Base-by-base conservation (phyloP, 2,329 filamentous ascomycete species). In the Harringtonia lauricola region DNA sequence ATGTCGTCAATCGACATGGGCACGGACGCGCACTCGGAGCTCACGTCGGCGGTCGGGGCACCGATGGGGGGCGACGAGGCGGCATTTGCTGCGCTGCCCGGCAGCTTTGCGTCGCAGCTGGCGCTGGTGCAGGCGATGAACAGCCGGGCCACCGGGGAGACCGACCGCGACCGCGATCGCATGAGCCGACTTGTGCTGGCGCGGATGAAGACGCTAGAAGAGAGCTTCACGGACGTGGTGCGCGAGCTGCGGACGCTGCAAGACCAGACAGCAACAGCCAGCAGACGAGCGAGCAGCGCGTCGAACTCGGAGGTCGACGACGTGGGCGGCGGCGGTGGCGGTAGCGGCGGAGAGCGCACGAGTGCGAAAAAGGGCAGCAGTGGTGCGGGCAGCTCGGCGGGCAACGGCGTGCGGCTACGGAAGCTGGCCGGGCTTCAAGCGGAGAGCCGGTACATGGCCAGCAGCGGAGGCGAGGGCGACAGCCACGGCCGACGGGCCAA, bases 131-230 rank as follows among this genome's bases (percentile, higher is more conserved):
- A 79, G 40, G 79, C 80, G 54, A 70, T 71, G 59, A 59, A 28
- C 64, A 59, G 28, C 50, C 57, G 31, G 63, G 51, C 44, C 14
- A 56, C 57, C 44, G 57, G 66, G 50, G 55, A 58, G 22, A 61
- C 63, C 13, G 65, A 65, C 22, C 66, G 67, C 43, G 66, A 68
- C 70, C 76, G 59, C 21, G 82, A 86, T 55, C 76, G 84, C 34
- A 83, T 89, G 74, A 80, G 81, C 52, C 76, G 86, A 44, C 72
- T 95, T 37, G 83, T 95, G 62, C 68, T 95, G 37, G 86, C 87
- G 9, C 72, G 87, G 29, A 95, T 95, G 87, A 92, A 92, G 59
- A 90, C 83, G 8, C 71, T 96, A 2, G 89, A 96, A 59, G 87
- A 94, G 62, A 83, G 88, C 14, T 90, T 96, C 59, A 75, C 83